phyloP scores from a whole-genome alignment of 2,329 filamentous ascomycete genomes.

The Verticillium alfalfae region DNA sequence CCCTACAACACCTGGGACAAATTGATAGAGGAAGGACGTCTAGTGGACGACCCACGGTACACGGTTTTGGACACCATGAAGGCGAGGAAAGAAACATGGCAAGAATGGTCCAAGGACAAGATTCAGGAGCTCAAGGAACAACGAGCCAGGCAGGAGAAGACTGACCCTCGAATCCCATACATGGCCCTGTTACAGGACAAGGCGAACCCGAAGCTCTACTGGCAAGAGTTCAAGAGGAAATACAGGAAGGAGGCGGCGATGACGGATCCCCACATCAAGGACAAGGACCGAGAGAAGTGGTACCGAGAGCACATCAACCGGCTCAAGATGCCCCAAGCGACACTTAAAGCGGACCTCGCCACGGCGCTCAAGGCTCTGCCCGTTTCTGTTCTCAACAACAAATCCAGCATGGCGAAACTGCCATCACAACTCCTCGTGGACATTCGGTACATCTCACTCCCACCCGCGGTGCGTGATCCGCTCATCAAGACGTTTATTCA shows the following conservation, averaged over 20 bases:
- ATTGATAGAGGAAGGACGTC: constrained; percentile 72
- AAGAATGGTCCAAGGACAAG: constrained; percentile 73
- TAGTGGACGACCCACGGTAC: constrained; percentile 84
- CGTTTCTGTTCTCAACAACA: constrained; percentile 51
- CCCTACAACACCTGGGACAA: constrained; percentile 92
- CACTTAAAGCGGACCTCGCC: constrained; percentile 65
- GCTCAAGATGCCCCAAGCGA: constrained; percentile 59
- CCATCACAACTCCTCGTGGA: constrained; percentile 61
- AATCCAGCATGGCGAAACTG: constrained; percentile 49
- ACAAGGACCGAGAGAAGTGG: constrained; percentile 74
- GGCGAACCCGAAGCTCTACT: constrained; percentile 89
- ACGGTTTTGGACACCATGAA: constrained; percentile 78
- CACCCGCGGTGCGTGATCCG: constrained; percentile 53
- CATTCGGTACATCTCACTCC: constrained; percentile 64
- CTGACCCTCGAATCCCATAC: constrained; percentile 79
- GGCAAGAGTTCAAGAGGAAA: constrained; percentile 94
- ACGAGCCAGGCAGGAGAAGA: constrained; percentile 70
- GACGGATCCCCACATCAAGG: constrained; percentile 64
- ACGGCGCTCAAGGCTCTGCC: constrained; percentile 59
- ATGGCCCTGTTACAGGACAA: constrained; percentile 74
- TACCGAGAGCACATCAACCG: constrained; percentile 71
- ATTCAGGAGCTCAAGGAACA: constrained; percentile 68
- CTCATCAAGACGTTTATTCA: constrained; percentile 63
- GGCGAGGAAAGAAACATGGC: constrained; percentile 74
- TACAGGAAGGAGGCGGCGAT: constrained; percentile 77